These are phyloP conservation scores for Solanum medicagineum DNA, from an alignment of 257 asterid species.

Conservation along the genomic window DNA sequence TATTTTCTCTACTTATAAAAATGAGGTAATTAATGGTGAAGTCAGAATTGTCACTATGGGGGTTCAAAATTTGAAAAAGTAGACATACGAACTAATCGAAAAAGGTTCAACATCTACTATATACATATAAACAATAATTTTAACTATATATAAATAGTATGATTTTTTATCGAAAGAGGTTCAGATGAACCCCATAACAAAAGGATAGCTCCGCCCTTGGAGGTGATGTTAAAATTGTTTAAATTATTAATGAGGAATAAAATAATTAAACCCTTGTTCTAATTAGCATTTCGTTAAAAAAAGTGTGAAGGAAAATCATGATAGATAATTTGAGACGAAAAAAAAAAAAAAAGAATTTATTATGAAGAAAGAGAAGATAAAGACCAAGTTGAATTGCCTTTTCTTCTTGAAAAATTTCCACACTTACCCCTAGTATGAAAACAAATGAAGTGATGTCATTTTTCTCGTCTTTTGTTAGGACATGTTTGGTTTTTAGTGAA, in stretches of 20 bases:
- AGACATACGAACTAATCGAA: too few relatives aligned
- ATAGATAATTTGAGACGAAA: rapidly evolving
- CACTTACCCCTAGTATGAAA: background rate
- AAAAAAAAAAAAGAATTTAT: background rate
- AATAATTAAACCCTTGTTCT: background rate
- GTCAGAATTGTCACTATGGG: too few relatives aligned
- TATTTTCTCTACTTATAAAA: background rate
- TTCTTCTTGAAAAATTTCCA: background rate
- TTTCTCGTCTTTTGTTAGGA: background rate
- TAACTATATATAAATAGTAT: too few relatives aligned
- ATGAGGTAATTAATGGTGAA: background rate
- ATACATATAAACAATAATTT: too few relatives aligned
- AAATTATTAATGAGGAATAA: background rate
- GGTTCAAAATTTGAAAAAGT: too few relatives aligned
- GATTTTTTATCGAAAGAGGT: too few relatives aligned
- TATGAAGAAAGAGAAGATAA: background rate
- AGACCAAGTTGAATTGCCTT: background rate
- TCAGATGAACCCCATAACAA: too few relatives aligned
- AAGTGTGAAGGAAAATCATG: rapidly evolving
- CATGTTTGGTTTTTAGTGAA: background rate
- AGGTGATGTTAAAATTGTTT: background rate
- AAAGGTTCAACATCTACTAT: too few relatives aligned
- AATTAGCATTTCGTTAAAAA: background rate
- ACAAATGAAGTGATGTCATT: background rate
- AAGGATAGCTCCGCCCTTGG: too few relatives aligned